These are phyloP conservation scores for Monosporascus sp. DNA, from an alignment of 2,329 filamentous ascomycete genomes.

Conservation along the genomic window DNA sequence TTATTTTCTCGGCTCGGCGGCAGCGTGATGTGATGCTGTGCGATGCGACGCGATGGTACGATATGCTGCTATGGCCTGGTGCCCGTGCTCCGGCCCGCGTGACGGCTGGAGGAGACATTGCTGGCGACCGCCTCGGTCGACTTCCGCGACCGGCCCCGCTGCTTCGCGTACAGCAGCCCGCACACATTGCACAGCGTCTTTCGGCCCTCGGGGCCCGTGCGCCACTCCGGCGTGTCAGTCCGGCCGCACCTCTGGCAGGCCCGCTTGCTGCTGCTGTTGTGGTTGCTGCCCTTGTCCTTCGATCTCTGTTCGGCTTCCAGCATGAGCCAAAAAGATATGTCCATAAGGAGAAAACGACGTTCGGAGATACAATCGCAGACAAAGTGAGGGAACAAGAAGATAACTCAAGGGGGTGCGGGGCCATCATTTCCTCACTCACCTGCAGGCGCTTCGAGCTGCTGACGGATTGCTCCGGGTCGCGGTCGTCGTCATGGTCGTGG, in stretches of 20 bases:
- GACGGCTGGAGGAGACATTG: no score
- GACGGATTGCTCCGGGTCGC: not conserved
- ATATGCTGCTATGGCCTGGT: no score
- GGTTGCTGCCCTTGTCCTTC: not conserved
- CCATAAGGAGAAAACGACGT: no score
- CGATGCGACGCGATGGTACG: no score
- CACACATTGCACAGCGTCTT: constrained; percentile 10
- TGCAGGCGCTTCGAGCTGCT: not conserved
- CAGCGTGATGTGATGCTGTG: no score
- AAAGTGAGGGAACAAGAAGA: no score
- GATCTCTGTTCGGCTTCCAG: not conserved
- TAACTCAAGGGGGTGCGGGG: no score
- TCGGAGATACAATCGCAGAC: no score
- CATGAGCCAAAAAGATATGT: no score
- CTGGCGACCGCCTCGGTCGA: no score
- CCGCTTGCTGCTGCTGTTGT: not conserved
- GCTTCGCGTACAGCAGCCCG: constrained; percentile 9
- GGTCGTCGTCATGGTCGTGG: not conserved
- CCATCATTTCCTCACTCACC: not conserved
- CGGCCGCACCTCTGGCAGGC: constrained; percentile 8
- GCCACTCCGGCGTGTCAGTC: constrained; percentile 12
- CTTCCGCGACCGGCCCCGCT: not conserved
- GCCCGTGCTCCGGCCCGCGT: no score
- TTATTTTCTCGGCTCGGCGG: no score
- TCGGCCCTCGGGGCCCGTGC: constrained; percentile 7